These are phyloP conservation scores for Prunus kanzakura DNA, from an alignment of 306 rosid genomes.

Conservation along the genomic window DNA sequence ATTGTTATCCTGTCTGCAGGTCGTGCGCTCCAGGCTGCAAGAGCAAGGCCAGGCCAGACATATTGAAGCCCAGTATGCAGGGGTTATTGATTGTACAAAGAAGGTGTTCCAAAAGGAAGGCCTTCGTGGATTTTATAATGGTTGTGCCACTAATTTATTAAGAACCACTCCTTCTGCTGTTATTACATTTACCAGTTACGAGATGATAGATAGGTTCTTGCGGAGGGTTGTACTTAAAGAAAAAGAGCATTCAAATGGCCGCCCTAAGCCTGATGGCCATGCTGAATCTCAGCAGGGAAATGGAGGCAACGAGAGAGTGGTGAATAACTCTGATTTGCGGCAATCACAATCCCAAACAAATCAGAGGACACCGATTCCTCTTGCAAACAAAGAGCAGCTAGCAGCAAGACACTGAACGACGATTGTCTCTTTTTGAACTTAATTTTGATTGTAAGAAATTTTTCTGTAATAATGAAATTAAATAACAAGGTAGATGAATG, in stretches of 20 bases:
- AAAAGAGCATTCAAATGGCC: constrained; percentile 31
- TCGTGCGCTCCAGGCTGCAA: no score
- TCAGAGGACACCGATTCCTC: constrained; percentile 40
- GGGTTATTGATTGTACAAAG: no score
- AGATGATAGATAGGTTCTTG: constrained; percentile 81
- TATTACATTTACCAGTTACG: constrained; percentile 88
- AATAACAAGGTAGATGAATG: constrained; percentile 13
- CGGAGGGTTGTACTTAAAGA: constrained; percentile 32
- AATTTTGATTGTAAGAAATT: constrained; percentile 16
- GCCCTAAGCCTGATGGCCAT: constrained; percentile 27
- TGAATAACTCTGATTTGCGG: constrained; percentile 7
- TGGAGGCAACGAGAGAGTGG: constrained; percentile 14
- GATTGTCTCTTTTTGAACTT: constrained; percentile 15
- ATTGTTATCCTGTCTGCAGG: no score
- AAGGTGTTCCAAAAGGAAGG: no score
- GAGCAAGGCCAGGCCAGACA: no score
- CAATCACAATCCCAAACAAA: constrained; percentile 48
- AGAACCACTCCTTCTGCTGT: constrained; percentile 97
- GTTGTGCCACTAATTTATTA: constrained; percentile 81
- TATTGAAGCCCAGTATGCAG: no score
- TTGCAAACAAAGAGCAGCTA: constrained; percentile 60
- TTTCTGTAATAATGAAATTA: constrained; percentile 20
- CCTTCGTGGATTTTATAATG: constrained; percentile 76
- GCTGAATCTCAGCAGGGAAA: constrained; percentile 24
- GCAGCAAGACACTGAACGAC: constrained; percentile 49